Evolutionary conservation across 2,329 filamentous ascomycete genomes (phyloP), one percentile per base, ranked within the genome.

Genomic region (Trichophyton rubrum): DNA sequence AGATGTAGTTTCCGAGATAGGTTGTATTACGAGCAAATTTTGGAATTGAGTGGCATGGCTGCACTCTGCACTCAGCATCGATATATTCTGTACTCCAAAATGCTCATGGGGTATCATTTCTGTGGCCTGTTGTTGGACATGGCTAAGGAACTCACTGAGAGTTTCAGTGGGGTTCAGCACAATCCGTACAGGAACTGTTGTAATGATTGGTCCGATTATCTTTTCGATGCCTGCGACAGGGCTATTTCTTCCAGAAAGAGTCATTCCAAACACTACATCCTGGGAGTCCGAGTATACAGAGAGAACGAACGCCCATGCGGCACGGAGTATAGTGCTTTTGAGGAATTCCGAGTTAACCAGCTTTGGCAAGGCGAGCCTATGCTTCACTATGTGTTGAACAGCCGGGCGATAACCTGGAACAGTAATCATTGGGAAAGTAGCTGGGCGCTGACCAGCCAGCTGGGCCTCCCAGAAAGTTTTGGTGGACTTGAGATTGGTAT

Each of bases 81-180:
- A 79, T 62, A 78, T 78, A 60, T 77, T 71, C 57, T 77, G 75
- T 27, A 78, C 56, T 7, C 76, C 76, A 11, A 81, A 76, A 67
- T 87, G 83, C 70, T 87, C 82, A 66, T 85, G 79, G 0, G 82
- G 79, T 3, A 85, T 84, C 56, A 80, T 76, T 9, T 75, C 70
- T 0, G 82, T 73, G 0, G 77, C 51, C 27, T 63, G 76, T 20
- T 79, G 71, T 40, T 85, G 82, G 3, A 86, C 75, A 1, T 73
- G 69, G 53, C 79, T 75, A 3, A 86, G 71, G 62, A 79, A 85
- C 35, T 81, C 76, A 0, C 70, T 68, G 1, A 72, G 70, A 30
- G 69, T 70, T 55, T 71, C 66, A 57, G 66, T 57, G 15, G 68
- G 65, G 59, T 73, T 61, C 15, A 75, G 62, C 1, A 63, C 66